Evolutionary conservation across 768 basidiomycete genomes (phyloP).

Genomic region (Cyclocybe aegerita): DNA sequence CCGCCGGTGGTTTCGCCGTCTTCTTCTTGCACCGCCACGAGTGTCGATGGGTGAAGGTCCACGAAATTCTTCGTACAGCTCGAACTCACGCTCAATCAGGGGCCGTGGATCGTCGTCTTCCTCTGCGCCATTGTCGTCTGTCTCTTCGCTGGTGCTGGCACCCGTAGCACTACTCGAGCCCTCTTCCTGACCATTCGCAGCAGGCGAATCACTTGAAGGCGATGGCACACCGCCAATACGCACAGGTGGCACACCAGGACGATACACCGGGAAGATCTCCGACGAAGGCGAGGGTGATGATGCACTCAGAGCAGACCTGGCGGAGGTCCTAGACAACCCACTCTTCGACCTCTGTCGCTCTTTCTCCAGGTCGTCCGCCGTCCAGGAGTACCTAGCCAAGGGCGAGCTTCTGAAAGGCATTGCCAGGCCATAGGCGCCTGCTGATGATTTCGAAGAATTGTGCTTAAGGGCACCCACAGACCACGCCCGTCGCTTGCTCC

Average conservation of each 20-base stretch:
- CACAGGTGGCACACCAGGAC: no score
- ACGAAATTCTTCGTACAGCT: conserved; percentile 16
- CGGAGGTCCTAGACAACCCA: conserved; percentile 6
- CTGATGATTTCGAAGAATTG: conserved; percentile 9
- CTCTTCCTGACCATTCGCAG: background rate
- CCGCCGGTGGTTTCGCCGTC: conserved; percentile 5
- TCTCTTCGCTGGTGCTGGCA: conserved; percentile 8
- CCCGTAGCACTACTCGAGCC: background rate
- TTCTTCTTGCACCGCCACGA: conserved; percentile 10
- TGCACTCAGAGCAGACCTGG: background rate
- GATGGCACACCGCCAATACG: no score
- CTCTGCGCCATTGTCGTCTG: conserved; percentile 5
- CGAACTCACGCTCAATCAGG: conserved; percentile 10
- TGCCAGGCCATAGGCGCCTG: conserved; percentile 40
- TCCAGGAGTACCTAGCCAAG: conserved; percentile 40
- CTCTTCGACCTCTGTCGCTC: background rate
- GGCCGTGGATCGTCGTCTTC: conserved; percentile 6
- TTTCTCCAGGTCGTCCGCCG: conserved; percentile 32
- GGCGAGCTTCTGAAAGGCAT: conserved; percentile 52
- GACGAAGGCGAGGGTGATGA: conserved; percentile 1
- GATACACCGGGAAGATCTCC: no score
- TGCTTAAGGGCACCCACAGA: conserved; percentile 44
- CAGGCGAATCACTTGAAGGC: background rate
- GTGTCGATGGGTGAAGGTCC: conserved; percentile 10
- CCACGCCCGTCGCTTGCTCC: conserved; percentile 68